A percentile compares a stretch with the other conserved stretches of the same genome.
Conservation (phyloP, 2,329 filamentous ascomycete genomes). For the Penicillium sp. region DNA sequence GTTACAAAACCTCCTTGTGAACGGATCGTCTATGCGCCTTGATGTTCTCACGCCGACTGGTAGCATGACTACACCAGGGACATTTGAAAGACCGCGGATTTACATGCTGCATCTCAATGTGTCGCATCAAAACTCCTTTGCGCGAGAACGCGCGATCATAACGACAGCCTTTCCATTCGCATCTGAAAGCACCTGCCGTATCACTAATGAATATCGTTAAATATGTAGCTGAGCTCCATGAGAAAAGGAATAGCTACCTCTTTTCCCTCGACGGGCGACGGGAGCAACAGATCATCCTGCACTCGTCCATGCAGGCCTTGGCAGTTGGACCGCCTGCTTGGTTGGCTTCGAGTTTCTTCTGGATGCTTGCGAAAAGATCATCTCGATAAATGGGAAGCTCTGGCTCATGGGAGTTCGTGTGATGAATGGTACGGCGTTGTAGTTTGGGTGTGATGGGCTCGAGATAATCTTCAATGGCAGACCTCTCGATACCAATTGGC, state of each 20-base stretch:
- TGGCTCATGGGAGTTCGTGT: neutral
- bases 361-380: neutral
- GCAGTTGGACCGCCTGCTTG: neutral
- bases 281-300: neutral
- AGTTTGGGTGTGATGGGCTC: neutral
- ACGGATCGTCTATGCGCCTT: conserved; percentile 3
- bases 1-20: neutral
- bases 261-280: neutral
- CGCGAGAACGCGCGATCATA: conserved; percentile 7
- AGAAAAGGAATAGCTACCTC: neutral
- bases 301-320: neutral
- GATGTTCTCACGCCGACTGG: conserved; percentile 6
- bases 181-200: neutral
- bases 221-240: no score
- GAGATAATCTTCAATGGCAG: neutral
- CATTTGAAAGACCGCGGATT: conserved; percentile 4
- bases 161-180: conserved; percentile 6
- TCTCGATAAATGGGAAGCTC: neutral
- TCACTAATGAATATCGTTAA: neutral
- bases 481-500: neutral
- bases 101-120: conserved; percentile 7
- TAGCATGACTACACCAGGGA: conserved; percentile 1
- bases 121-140: conserved; percentile 10
- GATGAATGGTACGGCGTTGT: neutral
- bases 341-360: neutral